A percentile compares a stretch with the other conserved stretches of the same genome.
Conservation (phyloP, 192 early-diverging fungal species). For the Linnemannia schmuckeri region DNA sequence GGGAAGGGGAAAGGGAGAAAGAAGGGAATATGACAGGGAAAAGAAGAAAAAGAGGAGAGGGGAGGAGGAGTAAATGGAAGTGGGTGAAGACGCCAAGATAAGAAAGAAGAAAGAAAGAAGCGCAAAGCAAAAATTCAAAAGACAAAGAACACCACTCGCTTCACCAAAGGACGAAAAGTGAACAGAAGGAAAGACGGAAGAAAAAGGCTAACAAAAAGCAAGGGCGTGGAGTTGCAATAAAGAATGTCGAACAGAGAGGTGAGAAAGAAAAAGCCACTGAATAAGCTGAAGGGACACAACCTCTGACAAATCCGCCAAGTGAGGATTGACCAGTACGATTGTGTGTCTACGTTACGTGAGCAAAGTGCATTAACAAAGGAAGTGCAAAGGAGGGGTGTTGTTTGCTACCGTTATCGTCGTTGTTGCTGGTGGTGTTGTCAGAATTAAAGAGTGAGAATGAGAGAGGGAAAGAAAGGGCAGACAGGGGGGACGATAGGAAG, state of each 20-base stretch:
- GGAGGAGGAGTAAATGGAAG: not conserved
- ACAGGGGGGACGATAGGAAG: no score
- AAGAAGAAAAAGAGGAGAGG: not conserved
- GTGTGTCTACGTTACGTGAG: slow-evolving; percentile 24
- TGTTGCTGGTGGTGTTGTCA: not conserved
- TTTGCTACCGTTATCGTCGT: not conserved
- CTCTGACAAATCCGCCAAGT: not conserved
- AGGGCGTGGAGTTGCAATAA: not conserved
- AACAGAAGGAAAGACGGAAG: not conserved
- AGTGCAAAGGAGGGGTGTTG: not conserved
- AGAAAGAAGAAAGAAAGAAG: not conserved
- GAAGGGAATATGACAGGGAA: not conserved
- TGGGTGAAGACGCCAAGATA: not conserved
- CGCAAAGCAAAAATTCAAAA: not conserved
- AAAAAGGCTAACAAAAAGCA: not conserved
- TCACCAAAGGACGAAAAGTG: not conserved
- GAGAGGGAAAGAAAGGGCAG: no score
- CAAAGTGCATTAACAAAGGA: slow-evolving; percentile 8
- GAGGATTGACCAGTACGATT: not conserved
- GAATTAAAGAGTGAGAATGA: not conserved
- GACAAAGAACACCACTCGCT: no score
- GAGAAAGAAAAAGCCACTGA: not conserved
- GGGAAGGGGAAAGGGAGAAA: not conserved
- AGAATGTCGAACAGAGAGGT: not conserved
- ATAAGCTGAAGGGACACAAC: not conserved